Evolutionary conservation across 2,329 filamentous ascomycete species (phyloP), one percentile per base, ranked within the genome.

Genomic region (Colletotrichum australisinense): DNA sequence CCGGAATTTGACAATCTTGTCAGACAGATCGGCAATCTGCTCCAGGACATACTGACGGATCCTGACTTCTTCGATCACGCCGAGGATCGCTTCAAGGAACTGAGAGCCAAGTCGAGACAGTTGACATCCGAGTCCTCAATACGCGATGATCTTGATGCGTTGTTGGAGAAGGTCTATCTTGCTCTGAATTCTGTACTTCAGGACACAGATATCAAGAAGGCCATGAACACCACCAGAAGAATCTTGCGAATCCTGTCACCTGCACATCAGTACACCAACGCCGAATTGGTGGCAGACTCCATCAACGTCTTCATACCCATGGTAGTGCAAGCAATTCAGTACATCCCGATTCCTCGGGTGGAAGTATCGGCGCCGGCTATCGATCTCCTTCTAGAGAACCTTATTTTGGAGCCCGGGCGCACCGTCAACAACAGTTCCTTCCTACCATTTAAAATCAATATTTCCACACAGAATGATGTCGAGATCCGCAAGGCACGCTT

Each of bases 371-470:
- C 93, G 4, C 95, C 95, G 0, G 91, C 94, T 42, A 87, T 97
- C 67, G 95, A 98, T 77, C 88, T 98, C 5, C 85, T 98, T 1
- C 85, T 98, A 2, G 96, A 98, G 80, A 98, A 97, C 76, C 86
- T 98, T 38, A 93, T 98, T 73, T 88, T 98, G 38, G 94, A 98
- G 79, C 96, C 96, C 0, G 96, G 96, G 7, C 88, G 88, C 70
- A 97, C 95, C 0, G 88, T 97, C 78, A 96, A 98, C 80, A 86
- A 93, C 74, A 94, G 93, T 3, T 98, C 95, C 0, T 98, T 98
- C 86, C 87, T 98, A 1, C 96, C 96, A 0, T 96, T 95, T 84
- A 91, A 92, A 68, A 86, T 98, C 66, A 92, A 93, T 57, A 85
- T 98, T 4, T 92, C 95, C 75, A 96, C 94, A 0, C 93, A 93